Conservation (phyloP, 75 land plant species). For the Pseudotsuga menziesii region DNA sequence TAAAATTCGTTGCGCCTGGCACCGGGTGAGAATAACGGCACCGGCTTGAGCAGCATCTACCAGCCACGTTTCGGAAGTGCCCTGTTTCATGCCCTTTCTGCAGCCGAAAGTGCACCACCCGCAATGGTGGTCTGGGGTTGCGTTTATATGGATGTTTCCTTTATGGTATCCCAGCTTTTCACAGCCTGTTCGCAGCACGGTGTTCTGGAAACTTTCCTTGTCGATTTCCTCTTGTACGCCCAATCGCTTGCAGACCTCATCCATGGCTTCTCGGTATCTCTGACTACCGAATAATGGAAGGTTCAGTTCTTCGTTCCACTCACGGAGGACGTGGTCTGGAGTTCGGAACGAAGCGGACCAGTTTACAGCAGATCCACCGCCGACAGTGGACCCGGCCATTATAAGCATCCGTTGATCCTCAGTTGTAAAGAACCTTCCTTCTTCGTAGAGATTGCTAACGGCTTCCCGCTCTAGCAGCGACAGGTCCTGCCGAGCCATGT, state of each 20-base stretch:
- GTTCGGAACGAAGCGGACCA: constrained; percentile 40
- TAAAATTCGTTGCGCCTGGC: constrained; percentile 54
- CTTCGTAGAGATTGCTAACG: constrained; percentile 18
- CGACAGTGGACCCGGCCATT: constrained; percentile 32
- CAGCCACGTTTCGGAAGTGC: constrained; percentile 75
- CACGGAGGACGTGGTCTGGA: constrained; percentile 31
- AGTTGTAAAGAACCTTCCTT: constrained; percentile 16
- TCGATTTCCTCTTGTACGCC: constrained; percentile 26
- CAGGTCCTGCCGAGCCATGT: constrained; percentile 26
- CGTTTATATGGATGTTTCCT: constrained; percentile 45
- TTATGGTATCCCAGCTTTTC: constrained; percentile 29
- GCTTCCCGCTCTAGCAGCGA: constrained; percentile 23
- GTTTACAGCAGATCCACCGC: constrained; percentile 37
- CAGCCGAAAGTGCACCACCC: constrained; percentile 75
- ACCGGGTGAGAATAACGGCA: constrained; percentile 54
- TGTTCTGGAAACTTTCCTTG: constrained; percentile 24
- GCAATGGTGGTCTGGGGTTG: constrained; percentile 55
- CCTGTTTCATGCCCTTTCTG: constrained; percentile 56
- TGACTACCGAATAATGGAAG: constrained; percentile 11
- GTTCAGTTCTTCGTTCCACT: constrained; percentile 20
- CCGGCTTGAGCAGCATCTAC: constrained; percentile 64
- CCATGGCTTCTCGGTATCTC: constrained; percentile 24
- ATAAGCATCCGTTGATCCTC: constrained; percentile 17
- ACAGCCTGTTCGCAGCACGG: constrained; percentile 31
- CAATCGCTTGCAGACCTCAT: constrained; percentile 18